Conservation (phyloP, 148 eudicot genomes). For the Oxyria digyna region DNA sequence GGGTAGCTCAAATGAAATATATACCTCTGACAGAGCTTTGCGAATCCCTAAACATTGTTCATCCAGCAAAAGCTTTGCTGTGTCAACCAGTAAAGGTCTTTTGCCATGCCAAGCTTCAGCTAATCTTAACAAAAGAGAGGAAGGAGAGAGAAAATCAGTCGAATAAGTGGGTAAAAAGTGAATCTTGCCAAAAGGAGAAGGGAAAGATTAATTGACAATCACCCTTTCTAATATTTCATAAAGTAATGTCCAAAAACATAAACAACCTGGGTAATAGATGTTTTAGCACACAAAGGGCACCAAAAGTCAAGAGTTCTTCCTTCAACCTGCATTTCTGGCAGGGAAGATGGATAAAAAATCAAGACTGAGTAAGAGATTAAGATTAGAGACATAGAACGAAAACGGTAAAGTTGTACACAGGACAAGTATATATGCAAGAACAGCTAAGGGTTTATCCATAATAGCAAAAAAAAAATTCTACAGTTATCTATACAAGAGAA, state of each 20-base stretch:
- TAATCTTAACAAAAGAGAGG: conserved; percentile 35
- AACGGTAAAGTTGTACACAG: neutral
- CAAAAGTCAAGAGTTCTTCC: conserved; percentile 83
- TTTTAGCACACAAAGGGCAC: conserved; percentile 85
- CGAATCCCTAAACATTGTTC: conserved; percentile 69
- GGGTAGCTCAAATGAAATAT: conserved; percentile 7
- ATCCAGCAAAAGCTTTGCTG: conserved; percentile 64
- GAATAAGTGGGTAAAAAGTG: neutral
- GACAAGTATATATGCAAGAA: neutral
- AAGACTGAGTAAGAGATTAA: neutral
- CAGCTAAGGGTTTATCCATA: neutral
- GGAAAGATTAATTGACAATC: neutral
- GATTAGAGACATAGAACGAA: neutral
- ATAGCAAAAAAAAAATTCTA: neutral
- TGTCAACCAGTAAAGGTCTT: conserved; percentile 70
- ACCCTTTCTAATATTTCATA: neutral
- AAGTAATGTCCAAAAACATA: conserved; percentile 5
- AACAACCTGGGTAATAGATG: conserved; percentile 91
- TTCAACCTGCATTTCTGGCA: conserved; percentile 90
- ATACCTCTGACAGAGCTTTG: conserved; percentile 97
- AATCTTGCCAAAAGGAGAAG: neutral
- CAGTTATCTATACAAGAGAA: neutral
- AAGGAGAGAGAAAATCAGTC: conserved; percentile 11
- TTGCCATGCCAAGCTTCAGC: conserved; percentile 86
- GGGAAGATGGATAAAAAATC: conserved; percentile 13